Evolutionary conservation across 2,329 filamentous ascomycete species (phyloP), one percentile per base, ranked within the genome.

Genomic region (Gyromitra esculenta): DNA sequence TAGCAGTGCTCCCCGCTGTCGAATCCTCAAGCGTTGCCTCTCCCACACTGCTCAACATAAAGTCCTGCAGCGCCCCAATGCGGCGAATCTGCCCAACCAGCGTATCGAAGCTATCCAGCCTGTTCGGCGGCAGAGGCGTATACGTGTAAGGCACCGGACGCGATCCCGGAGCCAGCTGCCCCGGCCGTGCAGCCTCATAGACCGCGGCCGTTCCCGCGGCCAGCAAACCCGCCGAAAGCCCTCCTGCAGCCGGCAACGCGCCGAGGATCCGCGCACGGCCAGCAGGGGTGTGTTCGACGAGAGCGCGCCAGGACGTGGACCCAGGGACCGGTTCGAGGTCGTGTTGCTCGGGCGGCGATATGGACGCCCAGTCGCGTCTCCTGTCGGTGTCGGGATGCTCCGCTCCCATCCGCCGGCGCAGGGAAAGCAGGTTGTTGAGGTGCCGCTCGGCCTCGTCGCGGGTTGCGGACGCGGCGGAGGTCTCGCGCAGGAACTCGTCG

Each of bases 401-500:
- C 2, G 66, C 25, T 13, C 57, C 72, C 8, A 75, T 70, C 15
- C 68, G 52, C 41, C 73, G 60, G 7, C 69, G 62, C 35, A 76
- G 45, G n/a, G 52, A 66, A 37, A 78, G 69, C 13, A 78, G 62
- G n/a, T 65, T 62, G 35, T 70, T 65, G 39, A 76, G 73, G 7
- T 78, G 62, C 3, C 74, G 68, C 15, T 78, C 77, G 1, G 50
- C 39, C 15, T 73, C 73, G 39, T 76, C 71, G 31, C 77, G 43
- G 2, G 75, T 54, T n/a, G 54, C 63, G 9, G 72, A 63, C 39
- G 79, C 80, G 41, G 73, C 52, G 13, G 75, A 69, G 6, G 77
- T 77, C 63, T 81, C 80, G 41, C 80, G 71, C n/a, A 81, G 56
- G 56, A 81, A 81, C 37, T 81, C 80, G 52, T 79, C 79, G 9